These are phyloP conservation scores for Boletus pseudopeckii DNA, from an alignment of 768 basidiomycete species.

Conservation along the genomic window DNA sequence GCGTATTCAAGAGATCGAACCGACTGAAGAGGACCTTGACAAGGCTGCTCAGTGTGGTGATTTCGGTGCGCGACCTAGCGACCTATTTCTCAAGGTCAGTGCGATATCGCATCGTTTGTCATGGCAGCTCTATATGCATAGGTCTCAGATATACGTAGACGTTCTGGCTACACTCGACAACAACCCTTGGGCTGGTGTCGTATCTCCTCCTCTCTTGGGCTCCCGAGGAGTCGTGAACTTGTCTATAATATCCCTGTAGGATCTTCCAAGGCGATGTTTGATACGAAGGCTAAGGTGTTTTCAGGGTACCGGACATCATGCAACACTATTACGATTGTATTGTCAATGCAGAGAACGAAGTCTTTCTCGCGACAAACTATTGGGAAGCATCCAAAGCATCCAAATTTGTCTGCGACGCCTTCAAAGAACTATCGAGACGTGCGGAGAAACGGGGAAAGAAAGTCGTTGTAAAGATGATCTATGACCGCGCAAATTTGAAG, in stretches of 20 bases:
- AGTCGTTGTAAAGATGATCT: slow-evolving; percentile 64
- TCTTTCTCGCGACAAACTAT: slow-evolving; percentile 67
- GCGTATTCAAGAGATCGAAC: slow-evolving; percentile 23
- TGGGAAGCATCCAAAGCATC: slow-evolving; percentile 53
- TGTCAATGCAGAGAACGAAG: slow-evolving; percentile 57
- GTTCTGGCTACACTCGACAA: slow-evolving; percentile 55
- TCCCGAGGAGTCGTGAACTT: slow-evolving; percentile 61
- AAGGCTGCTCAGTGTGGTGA: slow-evolving; percentile 46
- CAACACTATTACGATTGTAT: slow-evolving; percentile 64
- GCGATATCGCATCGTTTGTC: neutral
- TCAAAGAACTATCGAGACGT: slow-evolving; percentile 49
- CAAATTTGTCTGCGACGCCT: slow-evolving; percentile 46
- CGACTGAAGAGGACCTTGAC: slow-evolving; percentile 42
- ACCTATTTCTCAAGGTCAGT: slow-evolving; percentile 58
- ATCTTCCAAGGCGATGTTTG: neutral
- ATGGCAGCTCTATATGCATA: neutral
- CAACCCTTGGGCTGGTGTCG: slow-evolving; percentile 53
- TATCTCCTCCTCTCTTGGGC: slow-evolving; percentile 62
- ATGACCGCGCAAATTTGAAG: slow-evolving; percentile 61
- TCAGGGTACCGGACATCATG: slow-evolving; percentile 69
- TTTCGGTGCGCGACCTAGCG: slow-evolving; percentile 52
- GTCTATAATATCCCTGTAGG: slow-evolving; percentile 54
- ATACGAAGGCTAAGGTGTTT: slow-evolving; percentile 8
- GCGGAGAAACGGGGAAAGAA: slow-evolving; percentile 43
- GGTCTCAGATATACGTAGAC: slow-evolving; percentile 54